A percentile compares a stretch with the other conserved stretches of the same genome.
Evolutionary conservation across 805 yeast genomes (phyloP).

Genomic region (Barnettozyma californica): DNA sequence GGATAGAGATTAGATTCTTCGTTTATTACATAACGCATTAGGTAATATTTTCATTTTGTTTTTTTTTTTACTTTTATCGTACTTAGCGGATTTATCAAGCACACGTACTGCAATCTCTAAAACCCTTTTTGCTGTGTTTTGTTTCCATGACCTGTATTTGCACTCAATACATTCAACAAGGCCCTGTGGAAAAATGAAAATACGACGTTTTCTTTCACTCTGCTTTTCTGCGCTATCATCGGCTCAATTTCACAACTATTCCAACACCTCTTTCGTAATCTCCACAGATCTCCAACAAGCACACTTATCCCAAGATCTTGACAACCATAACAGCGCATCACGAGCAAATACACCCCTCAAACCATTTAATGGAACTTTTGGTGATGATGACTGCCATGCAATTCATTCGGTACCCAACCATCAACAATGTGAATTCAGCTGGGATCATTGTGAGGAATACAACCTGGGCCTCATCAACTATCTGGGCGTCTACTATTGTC

Average conservation of each 20-base stretch:
- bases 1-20: background rate
- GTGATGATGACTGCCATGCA: slow-evolving; percentile 16
- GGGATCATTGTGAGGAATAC: slow-evolving; percentile 20
- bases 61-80: background rate
- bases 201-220: background rate
- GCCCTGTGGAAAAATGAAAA: background rate
- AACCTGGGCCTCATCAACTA: slow-evolving; percentile 24
- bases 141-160: background rate
- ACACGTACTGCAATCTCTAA: background rate
- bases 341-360: background rate
- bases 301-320: background rate
- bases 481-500: slow-evolving; percentile 20
- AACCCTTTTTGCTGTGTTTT: no score
- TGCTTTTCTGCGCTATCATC: background rate
- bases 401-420: slow-evolving; percentile 10
- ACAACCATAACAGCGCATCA: background rate
- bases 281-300: background rate
- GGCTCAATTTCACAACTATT: background rate
- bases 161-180: no score
- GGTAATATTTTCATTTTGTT: background rate
- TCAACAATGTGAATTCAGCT: slow-evolving; percentile 19
- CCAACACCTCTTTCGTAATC: background rate
- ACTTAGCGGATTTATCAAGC: background rate
- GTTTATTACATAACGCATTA: background rate
- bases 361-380: background rate